phyloP scores from a whole-genome alignment of 2,329 filamentous ascomycete species.

The Colletotrichum phormii region DNA sequence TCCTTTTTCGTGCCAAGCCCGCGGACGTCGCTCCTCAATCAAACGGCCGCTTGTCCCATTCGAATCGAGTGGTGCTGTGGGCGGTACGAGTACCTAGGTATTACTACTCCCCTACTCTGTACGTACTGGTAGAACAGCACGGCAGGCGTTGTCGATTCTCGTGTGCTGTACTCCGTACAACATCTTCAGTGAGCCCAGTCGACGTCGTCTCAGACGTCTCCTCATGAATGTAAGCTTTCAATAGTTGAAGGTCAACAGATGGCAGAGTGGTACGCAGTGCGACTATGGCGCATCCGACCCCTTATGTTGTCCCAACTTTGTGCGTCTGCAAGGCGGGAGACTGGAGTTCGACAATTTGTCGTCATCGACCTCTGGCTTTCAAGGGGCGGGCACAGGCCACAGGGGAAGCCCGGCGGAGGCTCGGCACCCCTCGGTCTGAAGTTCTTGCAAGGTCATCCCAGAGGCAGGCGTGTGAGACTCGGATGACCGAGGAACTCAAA shows the following conservation, averaged over 20 bases:
- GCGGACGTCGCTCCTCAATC: not conserved
- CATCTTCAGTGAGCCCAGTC: not conserved
- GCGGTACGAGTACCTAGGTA: too few relatives aligned
- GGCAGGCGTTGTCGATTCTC: not conserved
- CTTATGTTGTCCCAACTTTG: conserved; percentile 26
- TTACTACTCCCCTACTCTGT: too few relatives aligned
- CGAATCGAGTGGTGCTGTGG: too few relatives aligned
- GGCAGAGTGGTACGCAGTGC: not conserved
- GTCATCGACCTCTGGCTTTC: conserved; percentile 9
- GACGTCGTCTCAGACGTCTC: not conserved
- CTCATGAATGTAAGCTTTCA: not conserved
- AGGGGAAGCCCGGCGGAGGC: not conserved
- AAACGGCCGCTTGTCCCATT: conserved; percentile 4
- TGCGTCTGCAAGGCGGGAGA: conserved; percentile 21
- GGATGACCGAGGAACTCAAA: conserved; percentile 8
- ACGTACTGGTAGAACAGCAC: not conserved
- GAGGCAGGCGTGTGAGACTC: conserved; percentile 28
- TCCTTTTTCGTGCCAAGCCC: conserved; percentile 6
- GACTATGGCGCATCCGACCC: not conserved
- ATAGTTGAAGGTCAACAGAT: not conserved
- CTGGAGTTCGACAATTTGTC: conserved; percentile 22
- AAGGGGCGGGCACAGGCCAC: conserved; percentile 4
- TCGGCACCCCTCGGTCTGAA: conserved; percentile 16
- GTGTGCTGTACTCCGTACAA: not conserved
- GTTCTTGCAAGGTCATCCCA: not conserved